Percentiles rank a stretch among this genome's conserved stretches.
Evolutionary conservation across 768 basidiomycete species (phyloP).

Genomic region (Suillus bovinus): DNA sequence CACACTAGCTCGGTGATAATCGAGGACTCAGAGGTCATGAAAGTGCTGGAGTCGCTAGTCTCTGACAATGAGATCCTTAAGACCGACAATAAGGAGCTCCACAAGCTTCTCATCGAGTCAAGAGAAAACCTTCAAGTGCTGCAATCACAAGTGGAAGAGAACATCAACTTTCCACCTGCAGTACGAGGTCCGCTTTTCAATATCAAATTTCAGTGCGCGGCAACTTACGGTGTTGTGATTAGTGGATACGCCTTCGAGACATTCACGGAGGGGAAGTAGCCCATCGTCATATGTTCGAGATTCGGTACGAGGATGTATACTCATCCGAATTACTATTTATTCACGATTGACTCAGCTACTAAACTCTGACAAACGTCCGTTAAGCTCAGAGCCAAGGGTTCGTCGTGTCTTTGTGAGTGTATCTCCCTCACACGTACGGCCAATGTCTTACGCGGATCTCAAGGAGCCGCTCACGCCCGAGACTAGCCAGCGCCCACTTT

Average conservation of each 20-base stretch:
- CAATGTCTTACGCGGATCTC: neutral
- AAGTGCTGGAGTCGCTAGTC: constrained; percentile 81
- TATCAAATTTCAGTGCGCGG: neutral
- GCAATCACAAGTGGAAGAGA: constrained; percentile 77
- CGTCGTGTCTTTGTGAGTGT: constrained; percentile 35
- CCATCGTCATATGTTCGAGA: constrained; percentile 46
- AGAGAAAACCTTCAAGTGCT: constrained; percentile 73
- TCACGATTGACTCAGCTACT: constrained; percentile 26
- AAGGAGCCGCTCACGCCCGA: constrained; percentile 51
- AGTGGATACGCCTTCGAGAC: constrained; percentile 39
- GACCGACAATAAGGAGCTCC: constrained; percentile 79
- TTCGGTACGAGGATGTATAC: constrained; percentile 39
- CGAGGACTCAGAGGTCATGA: constrained; percentile 61
- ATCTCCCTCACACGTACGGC: neutral
- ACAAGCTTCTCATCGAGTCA: constrained; percentile 68
- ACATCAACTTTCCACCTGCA: constrained; percentile 49
- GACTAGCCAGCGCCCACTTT: constrained; percentile 42
- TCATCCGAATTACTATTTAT: constrained; percentile 26
- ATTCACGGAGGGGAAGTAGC: constrained; percentile 44
- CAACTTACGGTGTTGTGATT: constrained; percentile 4
- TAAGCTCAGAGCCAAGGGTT: constrained; percentile 36
- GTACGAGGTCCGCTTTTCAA: constrained; percentile 41
- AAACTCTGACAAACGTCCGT: constrained; percentile 30
- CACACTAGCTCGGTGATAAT: constrained; percentile 37
- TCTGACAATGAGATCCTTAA: constrained; percentile 83